A percentile compares a stretch with the other conserved stretches of the same genome.
phyloP scores from a whole-genome alignment of 2,329 filamentous ascomycete genomes.

The Berkeleyomyces rouxiae region DNA sequence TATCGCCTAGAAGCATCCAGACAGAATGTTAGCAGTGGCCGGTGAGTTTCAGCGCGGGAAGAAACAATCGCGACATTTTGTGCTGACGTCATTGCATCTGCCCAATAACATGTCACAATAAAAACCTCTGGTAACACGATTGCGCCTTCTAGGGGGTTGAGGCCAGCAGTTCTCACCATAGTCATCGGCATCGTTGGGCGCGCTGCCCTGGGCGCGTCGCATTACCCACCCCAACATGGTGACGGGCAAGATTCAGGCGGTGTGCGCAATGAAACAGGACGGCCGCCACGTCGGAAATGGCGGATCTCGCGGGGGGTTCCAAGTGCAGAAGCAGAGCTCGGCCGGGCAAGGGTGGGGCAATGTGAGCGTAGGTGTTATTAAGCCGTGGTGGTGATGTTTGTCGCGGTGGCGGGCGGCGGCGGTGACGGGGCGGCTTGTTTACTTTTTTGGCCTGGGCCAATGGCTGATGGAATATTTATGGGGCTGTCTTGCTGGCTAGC shows the following conservation, averaged over 20 bases:
- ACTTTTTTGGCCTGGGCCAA: not conserved
- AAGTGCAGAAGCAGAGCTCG: too few species aligned
- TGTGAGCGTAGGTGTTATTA: not conserved
- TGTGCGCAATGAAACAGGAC: too few species aligned
- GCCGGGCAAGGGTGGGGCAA: too few species aligned
- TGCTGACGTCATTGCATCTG: not conserved
- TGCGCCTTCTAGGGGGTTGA: not conserved
- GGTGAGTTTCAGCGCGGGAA: not conserved
- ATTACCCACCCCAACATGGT: constrained; percentile 45
- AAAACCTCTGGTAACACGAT: not conserved
- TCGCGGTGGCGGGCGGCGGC: not conserved
- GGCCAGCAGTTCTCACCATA: not conserved
- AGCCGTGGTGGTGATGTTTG: not conserved
- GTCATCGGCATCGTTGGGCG: constrained; percentile 19
- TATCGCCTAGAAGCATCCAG: constrained; percentile 19
- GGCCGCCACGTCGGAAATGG: too few species aligned
- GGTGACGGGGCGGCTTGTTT: not conserved
- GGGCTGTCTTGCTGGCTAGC: not conserved
- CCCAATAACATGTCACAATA: too few species aligned
- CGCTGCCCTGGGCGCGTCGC: constrained; percentile 28
- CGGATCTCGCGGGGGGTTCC: too few species aligned
- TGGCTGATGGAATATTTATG: not conserved
- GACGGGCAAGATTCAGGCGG: not conserved
- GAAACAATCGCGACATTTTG: not conserved
- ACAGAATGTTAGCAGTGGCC: not conserved